Evolutionary conservation across 2,329 filamentous ascomycete species (phyloP), one percentile per base, ranked within the genome.

Genomic region (Xylariaceae sp.): DNA sequence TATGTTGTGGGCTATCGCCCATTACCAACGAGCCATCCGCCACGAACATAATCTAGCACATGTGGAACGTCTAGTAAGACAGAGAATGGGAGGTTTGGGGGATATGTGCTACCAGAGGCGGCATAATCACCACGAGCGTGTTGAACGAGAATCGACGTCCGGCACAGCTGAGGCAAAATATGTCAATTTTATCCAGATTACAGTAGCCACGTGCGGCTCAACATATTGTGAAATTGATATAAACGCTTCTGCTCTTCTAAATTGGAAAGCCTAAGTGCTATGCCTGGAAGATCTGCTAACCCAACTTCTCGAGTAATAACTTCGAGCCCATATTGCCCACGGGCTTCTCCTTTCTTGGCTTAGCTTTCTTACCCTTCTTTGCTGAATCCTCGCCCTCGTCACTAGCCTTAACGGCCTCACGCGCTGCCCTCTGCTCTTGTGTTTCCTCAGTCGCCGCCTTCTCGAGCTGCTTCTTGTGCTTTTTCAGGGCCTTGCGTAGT

Each of bases 391-490:
- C 71, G 40, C 72, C 71, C 26, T 75, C 70, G 44, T 67, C 67
- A 49, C 74, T 75, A 41, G 76, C 76, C 61, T 77, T 76, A 46
- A 75, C 76, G 32, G 75, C 78, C 59, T 78, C 77, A 45, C 74
- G 78, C 64, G 70, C 76, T 1, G 72, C 72, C 66, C 75, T 79
- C 68, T 80, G 80, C 65, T 78, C 76, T 5, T 71, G 67, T 18
- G 74, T 83, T 73, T 78, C 81, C 64, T 80, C 80, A 43, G 70
- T 78, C 1, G 86, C 84, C 9, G 86, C 86, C 68, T 81, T 83
- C 67, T 89, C 77, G 53, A 96, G 74, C 56, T 75, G 73, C 73
- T 87, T 85, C 76, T 84, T 88, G 62, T 85, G 83, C 74, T 87
- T 86, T 74, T 84, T 86, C 62, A 96, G 73, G 13, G 76, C 80